phyloP scores from a whole-genome alignment of 805 yeast species.

The Sugiyamaella qingdaonensis region DNA sequence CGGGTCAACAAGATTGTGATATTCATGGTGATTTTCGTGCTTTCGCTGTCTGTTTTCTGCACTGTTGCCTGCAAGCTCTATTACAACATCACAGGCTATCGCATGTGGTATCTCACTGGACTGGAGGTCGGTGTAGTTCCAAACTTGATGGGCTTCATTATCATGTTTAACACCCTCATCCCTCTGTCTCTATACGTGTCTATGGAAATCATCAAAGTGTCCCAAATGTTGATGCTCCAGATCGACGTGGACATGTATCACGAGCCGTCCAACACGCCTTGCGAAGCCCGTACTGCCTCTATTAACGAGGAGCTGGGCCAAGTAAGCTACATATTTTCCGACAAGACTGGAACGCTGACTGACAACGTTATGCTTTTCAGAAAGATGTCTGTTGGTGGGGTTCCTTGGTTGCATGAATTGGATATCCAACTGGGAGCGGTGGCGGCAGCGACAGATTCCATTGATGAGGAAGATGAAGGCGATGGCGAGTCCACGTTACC shows the following conservation, averaged over 20 bases:
- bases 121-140: constrained; percentile 82
- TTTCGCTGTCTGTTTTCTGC: constrained; percentile 69
- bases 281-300: constrained; percentile 92
- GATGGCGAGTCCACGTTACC: not conserved
- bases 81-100: constrained; percentile 38
- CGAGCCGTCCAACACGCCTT: constrained; percentile 76
- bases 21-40: constrained; percentile 83
- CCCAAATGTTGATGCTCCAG: constrained; percentile 77
- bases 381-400: constrained; percentile 81
- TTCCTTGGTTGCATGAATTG: constrained; percentile 81
- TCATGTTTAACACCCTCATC: constrained; percentile 95
- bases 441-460: constrained; percentile 18
- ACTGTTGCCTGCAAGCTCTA: constrained; percentile 69
- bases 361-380: constrained; percentile 92
- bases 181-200: constrained; percentile 94
- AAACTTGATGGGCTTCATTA: constrained; percentile 90
- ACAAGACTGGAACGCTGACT: constrained; percentile 95
- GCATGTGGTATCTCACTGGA: constrained; percentile 68
- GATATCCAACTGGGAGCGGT: constrained; percentile 41
- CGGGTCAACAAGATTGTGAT: constrained; percentile 78
- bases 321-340: constrained; percentile 90
- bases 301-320: constrained; percentile 96
- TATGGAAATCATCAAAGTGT: constrained; percentile 89
- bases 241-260: constrained; percentile 96
- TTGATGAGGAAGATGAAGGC: constrained; percentile 14